A percentile compares a stretch with the other conserved stretches of the same genome.
Conservation (phyloP, 2,329 filamentous ascomycete species). For the Dactylonectria macrodidyma region DNA sequence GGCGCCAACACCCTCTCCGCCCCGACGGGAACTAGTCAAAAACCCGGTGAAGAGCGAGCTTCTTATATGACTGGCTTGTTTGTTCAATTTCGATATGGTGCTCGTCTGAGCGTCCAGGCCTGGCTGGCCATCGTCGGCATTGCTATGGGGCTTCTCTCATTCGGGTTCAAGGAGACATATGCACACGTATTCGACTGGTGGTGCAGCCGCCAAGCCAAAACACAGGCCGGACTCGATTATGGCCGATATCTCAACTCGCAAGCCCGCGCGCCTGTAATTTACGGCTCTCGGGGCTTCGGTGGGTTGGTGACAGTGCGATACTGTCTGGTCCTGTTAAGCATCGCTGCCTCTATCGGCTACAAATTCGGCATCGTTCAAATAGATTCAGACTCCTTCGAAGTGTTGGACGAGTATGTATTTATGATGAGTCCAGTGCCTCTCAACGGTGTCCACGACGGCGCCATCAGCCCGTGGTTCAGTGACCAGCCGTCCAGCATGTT, state of each 20-base stretch:
- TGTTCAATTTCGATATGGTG: slow-evolving; percentile 1
- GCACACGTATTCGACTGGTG: slow-evolving; percentile 34
- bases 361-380: slow-evolving; percentile 26
- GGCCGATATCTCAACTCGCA: slow-evolving; percentile 26
- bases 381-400: neutral
- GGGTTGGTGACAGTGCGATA: slow-evolving; percentile 10
- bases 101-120: slow-evolving; percentile 15
- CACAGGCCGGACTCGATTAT: slow-evolving; percentile 23
- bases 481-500: neutral
- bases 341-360: slow-evolving; percentile 27
- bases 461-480: neutral
- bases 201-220: slow-evolving; percentile 16
- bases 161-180: slow-evolving; percentile 28
- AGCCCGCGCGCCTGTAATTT: slow-evolving; percentile 11
- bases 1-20: slow-evolving; percentile 12
- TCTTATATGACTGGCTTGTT: neutral
- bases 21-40: neutral
- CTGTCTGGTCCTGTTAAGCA: neutral
- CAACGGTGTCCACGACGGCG: neutral
- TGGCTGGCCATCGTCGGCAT: slow-evolving; percentile 30
- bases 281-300: slow-evolving; percentile 19
- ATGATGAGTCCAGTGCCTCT: neutral
- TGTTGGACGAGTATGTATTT: neutral
- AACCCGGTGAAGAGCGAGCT: neutral
- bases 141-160: slow-evolving; percentile 27